Base-by-base conservation (phyloP, 768 basidiomycete species). In the Podaxis sp. region DNA sequence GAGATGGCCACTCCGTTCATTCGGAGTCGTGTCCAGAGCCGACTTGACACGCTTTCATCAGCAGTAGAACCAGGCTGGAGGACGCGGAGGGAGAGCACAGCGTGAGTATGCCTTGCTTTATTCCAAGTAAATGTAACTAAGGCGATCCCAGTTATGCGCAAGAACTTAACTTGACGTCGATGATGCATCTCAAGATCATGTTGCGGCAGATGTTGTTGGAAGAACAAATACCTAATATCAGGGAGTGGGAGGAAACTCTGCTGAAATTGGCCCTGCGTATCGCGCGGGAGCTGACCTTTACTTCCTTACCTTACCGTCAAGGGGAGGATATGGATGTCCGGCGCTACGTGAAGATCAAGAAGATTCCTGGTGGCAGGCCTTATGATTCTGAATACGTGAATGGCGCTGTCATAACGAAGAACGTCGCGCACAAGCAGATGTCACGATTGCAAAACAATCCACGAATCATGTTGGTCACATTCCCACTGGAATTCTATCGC, bases 341-440 rank as follows among this genome's bases (percentile, higher is more conserved):
- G 36, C 85, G 89, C 41, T 97, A 96, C 68, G 94, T 98, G 52
- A 98, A 98, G 77, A 96, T 98, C 75, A 98, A 99, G 80, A 96
- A 96, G 75, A 90, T 98, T 15, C 96, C 97, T 0, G 97, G 97
- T 24, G 97, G 97, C 3, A 79, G 85, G 40, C 95, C 96, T 19
- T 84, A 80, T 27, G 94, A 99, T 73, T 97, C 94, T 4, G 97
- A 99, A 77, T 98, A 95, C 71, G 93, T 99, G 50, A 91, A 94
- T 59, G 97, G 97, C 12, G 93, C 91, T 4, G 94, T 98, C 61
- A 97, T 98, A 69, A 96, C 96, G 17, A 98, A 99, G 81, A 98
- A 98, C 68, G 89, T 98, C 8, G 93, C 95, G 1, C 96, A 98
- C 74, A 98, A 98, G 75, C 85, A 87, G 66, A 98, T 99, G 96